Conservation (phyloP, 352 stramenopile genomes). For the Phytophthora pistaciae region DNA sequence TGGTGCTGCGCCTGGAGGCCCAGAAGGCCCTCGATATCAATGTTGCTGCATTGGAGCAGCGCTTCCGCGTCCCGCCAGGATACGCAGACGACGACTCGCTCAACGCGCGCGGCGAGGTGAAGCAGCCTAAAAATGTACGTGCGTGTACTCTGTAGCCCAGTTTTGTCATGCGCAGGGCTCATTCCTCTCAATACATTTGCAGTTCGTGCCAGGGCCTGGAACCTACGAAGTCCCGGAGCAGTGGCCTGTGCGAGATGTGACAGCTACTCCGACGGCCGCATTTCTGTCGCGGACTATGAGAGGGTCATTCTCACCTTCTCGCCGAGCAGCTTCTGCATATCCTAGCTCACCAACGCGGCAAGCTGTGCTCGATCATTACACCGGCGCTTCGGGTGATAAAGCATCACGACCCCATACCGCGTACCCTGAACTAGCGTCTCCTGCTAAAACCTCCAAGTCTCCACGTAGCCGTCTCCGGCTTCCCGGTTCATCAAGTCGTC, state of each 20-base stretch:
- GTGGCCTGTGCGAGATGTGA: conserved; percentile 35
- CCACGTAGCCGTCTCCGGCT: conserved; percentile 24
- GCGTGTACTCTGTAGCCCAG: neutral
- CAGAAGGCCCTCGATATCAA: conserved; percentile 71
- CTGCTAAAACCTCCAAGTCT: conserved; percentile 3
- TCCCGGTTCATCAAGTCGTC: conserved; percentile 12
- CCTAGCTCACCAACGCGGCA: conserved; percentile 10
- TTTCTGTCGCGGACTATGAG: conserved; percentile 43
- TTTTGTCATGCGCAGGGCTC: neutral
- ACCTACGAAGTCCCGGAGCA: conserved; percentile 51
- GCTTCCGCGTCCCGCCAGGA: conserved; percentile 59
- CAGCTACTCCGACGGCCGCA: conserved; percentile 27
- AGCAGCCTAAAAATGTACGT: conserved; percentile 36
- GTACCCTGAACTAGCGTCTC: neutral
- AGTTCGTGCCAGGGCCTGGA: conserved; percentile 62
- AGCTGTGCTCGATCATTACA: neutral
- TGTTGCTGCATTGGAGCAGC: conserved; percentile 55
- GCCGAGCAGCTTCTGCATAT: conserved; percentile 10
- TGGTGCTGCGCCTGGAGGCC: conserved; percentile 69
- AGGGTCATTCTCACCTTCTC: conserved; percentile 10
- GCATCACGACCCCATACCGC: conserved; percentile 10
- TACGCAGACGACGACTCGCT: conserved; percentile 56
- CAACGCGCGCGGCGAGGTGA: conserved; percentile 35
- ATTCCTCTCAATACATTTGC: neutral
- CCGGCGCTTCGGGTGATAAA: neutral